These are phyloP conservation scores for Hypoxylon sp. DNA, from an alignment of 2,329 filamentous ascomycete species.

Conservation along the genomic window DNA sequence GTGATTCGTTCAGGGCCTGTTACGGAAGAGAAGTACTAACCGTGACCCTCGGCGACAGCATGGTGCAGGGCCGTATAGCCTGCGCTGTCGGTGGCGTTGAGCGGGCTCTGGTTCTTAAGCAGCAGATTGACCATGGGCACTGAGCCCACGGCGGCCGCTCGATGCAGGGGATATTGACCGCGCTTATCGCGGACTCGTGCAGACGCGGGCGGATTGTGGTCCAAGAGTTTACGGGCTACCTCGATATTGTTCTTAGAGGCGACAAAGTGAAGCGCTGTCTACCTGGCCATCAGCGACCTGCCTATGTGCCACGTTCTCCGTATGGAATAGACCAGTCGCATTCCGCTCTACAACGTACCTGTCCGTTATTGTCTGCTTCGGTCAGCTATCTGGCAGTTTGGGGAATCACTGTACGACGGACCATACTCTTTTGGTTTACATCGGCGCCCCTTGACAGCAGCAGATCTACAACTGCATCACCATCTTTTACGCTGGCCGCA, in stretches of 20 bases:
- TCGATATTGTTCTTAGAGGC: constrained; percentile 90
- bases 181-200: constrained; percentile 83
- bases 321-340: not conserved
- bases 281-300: constrained; percentile 6
- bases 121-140: constrained; percentile 86
- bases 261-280: constrained; percentile 91
- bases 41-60: constrained; percentile 77
- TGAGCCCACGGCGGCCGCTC: constrained; percentile 88
- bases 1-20: not conserved
- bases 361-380: constrained; percentile 67
- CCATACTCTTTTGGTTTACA: constrained; percentile 72
- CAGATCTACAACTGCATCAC: constrained; percentile 71
- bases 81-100: constrained; percentile 83
- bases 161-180: constrained; percentile 89
- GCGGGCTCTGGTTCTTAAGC: constrained; percentile 76
- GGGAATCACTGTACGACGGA: not conserved
- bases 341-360: constrained; percentile 53
- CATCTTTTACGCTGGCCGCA: constrained; percentile 75
- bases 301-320: constrained; percentile 2
- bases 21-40: constrained; percentile 49
- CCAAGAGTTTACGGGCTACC: constrained; percentile 78
- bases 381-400: constrained; percentile 2
- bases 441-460: constrained; percentile 75
- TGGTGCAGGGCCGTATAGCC: constrained; percentile 93
- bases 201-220: constrained; percentile 73